Conservation (phyloP, 2,329 filamentous ascomycete genomes). For the Dichotomopilus funicola region DNA sequence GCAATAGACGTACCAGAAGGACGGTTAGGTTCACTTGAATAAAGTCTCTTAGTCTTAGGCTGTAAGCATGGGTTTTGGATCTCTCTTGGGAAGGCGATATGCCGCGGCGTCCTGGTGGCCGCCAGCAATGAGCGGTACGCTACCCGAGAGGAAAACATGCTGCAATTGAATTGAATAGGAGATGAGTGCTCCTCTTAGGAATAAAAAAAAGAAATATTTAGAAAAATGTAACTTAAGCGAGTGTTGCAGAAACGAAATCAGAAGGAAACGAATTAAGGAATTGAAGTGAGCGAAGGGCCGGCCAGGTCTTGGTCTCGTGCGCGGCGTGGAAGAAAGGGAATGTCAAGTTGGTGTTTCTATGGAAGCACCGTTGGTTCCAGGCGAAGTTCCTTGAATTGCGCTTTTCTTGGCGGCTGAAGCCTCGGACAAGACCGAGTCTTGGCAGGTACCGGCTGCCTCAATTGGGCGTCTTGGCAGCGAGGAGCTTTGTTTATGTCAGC, state of each 20-base stretch:
- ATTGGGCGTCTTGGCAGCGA: no score
- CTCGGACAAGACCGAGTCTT: not conserved
- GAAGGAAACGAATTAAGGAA: slow-evolving; percentile 2
- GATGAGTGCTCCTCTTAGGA: not conserved
- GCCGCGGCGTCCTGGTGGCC: not conserved
- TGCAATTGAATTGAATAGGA: not conserved
- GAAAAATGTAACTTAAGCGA: not conserved
- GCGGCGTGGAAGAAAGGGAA: not conserved
- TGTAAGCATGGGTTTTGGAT: not conserved
- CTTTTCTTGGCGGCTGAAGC: slow-evolving; percentile 4
- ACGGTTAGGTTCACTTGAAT: slow-evolving; percentile 5
- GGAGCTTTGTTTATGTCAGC: no score
- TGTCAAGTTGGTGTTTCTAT: not conserved
- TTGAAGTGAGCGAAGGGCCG: slow-evolving; percentile 4
- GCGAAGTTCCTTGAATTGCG: not conserved
- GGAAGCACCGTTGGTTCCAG: slow-evolving; percentile 9
- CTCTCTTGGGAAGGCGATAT: not conserved
- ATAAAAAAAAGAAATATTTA: not conserved
- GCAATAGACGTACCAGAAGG: not conserved
- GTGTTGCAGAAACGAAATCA: no score
- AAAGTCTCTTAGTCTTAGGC: not conserved
- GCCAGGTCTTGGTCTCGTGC: slow-evolving; percentile 1
- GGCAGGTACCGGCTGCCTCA: not conserved
- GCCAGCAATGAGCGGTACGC: slow-evolving; percentile 5
- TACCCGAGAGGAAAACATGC: slow-evolving; percentile 9